Evolutionary conservation across 1,284 basidiomycete genomes (phyloP), one percentile per base, ranked within the genome.

Genomic region (Ceratobasidium sp.): DNA sequence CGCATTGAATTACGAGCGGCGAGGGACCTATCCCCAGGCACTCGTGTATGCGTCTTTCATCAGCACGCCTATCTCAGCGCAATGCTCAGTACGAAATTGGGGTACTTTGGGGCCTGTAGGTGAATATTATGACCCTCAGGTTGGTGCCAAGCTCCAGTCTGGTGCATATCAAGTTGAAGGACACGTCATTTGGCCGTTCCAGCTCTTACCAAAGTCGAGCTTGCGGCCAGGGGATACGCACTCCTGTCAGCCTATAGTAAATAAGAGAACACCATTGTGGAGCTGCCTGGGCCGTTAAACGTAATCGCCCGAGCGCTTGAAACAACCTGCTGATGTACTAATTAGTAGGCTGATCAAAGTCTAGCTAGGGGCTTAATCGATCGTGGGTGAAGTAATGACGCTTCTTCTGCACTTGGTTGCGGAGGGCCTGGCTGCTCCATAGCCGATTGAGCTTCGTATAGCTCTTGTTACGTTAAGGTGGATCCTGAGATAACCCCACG

Each of bases 131-230:
- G 47, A n/a, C 42, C 39, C 16, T 46, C 6, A 46, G 5, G 23
- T 3, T 6, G 19, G 47, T 50, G 23, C 23, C 21, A 50, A 54
- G 52, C 25, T 33, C 29, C n/a, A 54, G 52, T 54, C 29, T 30
- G 29, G 33, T 16, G 30, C 14, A 2, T 23, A 54, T 54, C 33
- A 39, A 36, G 33, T 11, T 36, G 33, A 36, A 8, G 14, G 27
- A 54, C 52, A 39, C 52, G 52, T 54, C 52, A 54, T 54, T 54
- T 39, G 19, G n/a, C 33, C 52, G 52, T 54, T 27, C 2, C 21
- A 25, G 21, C 16, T 36, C 52, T 54, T 39, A 54, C 27, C 33
- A 4, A n/a, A 30, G 21, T 39, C 14, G 52, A 50, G 47, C n/a
- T 27, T 50, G 21, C 33, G 52, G 29, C 13, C 30, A 36, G 19